Evolutionary conservation across 495 filamentous ascomycete genomes (phyloP).

Genomic region (Neurospora sp.): DNA sequence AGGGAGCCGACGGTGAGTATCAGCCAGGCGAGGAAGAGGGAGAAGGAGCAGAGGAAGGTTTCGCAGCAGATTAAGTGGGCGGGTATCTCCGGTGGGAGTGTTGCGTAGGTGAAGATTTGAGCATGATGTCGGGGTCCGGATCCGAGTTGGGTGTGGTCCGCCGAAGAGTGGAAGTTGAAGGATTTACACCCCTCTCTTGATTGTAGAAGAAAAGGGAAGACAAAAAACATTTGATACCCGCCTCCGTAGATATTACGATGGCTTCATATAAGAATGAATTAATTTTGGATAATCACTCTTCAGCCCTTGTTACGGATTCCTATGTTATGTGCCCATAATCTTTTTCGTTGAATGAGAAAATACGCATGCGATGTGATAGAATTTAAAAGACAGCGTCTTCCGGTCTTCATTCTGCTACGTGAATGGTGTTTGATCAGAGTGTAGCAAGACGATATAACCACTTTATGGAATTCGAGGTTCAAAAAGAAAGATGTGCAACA

Average conservation of each 20-base stretch:
- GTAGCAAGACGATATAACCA: no score
- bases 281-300: no score
- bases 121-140: background rate
- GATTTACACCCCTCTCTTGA: background rate
- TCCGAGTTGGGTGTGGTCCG: background rate
- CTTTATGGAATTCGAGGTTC: no score
- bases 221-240: background rate
- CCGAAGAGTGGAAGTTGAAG: background rate
- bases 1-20: conserved; percentile 28
- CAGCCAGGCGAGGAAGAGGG: conserved; percentile 36
- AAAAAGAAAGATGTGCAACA: no score
- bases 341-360: no score
- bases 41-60: conserved; percentile 31
- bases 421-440: no score
- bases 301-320: no score
- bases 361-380: no score
- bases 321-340: no score
- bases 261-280: background rate
- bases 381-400: no score
- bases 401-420: no score
- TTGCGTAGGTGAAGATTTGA: background rate
- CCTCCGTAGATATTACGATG: background rate
- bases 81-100: background rate
- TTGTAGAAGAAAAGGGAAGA: background rate
- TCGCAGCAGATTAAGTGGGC: conserved; percentile 22